These are phyloP conservation scores for Exophiala phaeomuriformis DNA, from an alignment of 2,329 filamentous ascomycete genomes.

Conservation along the genomic window DNA sequence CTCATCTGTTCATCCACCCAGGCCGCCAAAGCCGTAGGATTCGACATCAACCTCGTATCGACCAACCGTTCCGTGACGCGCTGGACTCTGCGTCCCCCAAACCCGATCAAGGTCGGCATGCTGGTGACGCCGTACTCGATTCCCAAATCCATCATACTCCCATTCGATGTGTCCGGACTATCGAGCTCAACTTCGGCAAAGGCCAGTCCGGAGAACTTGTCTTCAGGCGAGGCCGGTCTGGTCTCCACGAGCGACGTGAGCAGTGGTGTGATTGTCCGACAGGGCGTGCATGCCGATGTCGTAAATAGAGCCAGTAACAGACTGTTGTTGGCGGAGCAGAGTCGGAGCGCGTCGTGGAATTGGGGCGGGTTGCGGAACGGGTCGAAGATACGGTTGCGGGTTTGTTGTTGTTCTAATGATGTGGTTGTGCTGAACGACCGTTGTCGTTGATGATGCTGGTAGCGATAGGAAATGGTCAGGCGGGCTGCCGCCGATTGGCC, in stretches of 20 bases:
- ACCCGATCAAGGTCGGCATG: constrained; percentile 26
- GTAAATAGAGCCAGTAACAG: constrained; percentile 24
- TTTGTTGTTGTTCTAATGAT: constrained; percentile 4
- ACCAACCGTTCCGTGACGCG: constrained; percentile 24
- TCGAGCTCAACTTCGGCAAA: constrained; percentile 26
- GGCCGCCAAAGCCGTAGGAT: constrained; percentile 14
- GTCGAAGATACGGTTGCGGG: constrained; percentile 20
- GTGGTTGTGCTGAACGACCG: constrained; percentile 6
- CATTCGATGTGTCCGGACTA: constrained; percentile 29
- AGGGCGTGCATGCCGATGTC: constrained; percentile 24
- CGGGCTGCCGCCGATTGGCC: too few species aligned
- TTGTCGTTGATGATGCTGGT: not conserved
- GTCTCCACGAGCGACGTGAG: constrained; percentile 21
- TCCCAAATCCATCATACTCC: constrained; percentile 25
- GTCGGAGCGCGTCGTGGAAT: constrained; percentile 25
- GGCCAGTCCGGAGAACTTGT: constrained; percentile 20
- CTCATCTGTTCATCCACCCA: constrained; percentile 26
- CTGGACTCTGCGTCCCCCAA: constrained; percentile 25
- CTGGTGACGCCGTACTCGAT: constrained; percentile 26
- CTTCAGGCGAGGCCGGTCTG: constrained; percentile 12
- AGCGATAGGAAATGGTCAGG: too few species aligned
- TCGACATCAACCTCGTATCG: constrained; percentile 23
- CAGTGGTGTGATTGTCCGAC: constrained; percentile 24
- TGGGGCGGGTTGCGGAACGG: constrained; percentile 23
- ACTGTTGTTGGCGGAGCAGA: constrained; percentile 24